Percentiles rank a stretch among this genome's conserved stretches.
Conservation (phyloP, 23 red algal genomes). For the Gracilariopsis chorda region DNA sequence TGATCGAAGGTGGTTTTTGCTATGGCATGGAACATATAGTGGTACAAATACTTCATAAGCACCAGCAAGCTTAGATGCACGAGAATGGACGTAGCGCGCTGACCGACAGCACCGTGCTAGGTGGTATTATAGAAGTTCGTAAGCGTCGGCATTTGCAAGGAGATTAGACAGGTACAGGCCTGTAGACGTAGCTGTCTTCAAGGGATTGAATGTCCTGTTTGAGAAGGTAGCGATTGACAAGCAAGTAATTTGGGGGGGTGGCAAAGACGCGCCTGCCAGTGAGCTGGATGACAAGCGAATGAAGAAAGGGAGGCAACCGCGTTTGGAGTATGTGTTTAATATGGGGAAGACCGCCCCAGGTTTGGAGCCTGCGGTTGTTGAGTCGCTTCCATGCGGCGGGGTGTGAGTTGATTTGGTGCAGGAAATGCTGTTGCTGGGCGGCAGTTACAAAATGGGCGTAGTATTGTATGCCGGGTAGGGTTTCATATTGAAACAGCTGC, state of each 20-base stretch:
- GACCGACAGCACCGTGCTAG: not conserved
- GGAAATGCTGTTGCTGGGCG: not conserved
- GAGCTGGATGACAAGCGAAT: not conserved
- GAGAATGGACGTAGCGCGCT: not conserved
- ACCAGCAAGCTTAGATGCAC: conserved; percentile 50
- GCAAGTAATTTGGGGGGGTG: conserved; percentile 67
- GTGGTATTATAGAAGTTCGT: conserved; percentile 57
- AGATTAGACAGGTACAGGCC: conserved; percentile 57
- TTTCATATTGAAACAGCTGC: not conserved
- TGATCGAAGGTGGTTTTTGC: not conserved
- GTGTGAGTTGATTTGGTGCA: not conserved
- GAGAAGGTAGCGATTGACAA: conserved; percentile 72
- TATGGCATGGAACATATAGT: conserved; percentile 66
- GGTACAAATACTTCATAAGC: conserved; percentile 47
- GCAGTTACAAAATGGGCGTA: not conserved
- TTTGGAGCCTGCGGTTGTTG: conserved; percentile 20
- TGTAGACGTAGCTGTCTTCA: conserved; percentile 69
- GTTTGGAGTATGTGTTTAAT: conserved; percentile 36
- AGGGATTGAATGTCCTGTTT: conserved; percentile 71
- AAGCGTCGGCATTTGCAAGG: conserved; percentile 10
- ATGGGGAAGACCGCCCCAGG: conserved; percentile 55
- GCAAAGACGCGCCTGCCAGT: conserved; percentile 12
- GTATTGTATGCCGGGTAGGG: conserved; percentile 20
- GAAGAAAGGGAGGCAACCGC: conserved; percentile 39
- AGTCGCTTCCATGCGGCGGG: conserved; percentile 21